Percentiles rank a stretch among this genome's conserved stretches.
phyloP scores from a whole-genome alignment of 202 grass and related monocot genomes.

The Panicum hallii region DNA sequence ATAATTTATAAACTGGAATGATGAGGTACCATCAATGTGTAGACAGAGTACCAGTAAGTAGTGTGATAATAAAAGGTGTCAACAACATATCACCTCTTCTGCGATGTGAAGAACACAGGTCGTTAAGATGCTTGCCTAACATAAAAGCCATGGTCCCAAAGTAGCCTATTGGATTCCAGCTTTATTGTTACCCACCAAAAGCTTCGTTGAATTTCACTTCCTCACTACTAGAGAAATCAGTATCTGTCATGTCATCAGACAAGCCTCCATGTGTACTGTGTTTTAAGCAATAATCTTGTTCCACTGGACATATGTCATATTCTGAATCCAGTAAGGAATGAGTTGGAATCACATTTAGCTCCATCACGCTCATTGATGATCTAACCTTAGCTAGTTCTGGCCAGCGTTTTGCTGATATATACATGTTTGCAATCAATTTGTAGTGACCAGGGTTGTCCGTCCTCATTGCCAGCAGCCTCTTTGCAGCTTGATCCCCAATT shows the following conservation, averaged over 20 bases:
- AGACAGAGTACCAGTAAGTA: conserved; percentile 8
- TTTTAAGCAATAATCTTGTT: conserved; percentile 38
- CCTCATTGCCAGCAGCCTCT: conserved; percentile 62
- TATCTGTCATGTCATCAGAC: conserved; percentile 42
- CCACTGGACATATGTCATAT: conserved; percentile 28
- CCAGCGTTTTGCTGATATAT: conserved; percentile 65
- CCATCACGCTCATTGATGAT: conserved; percentile 58
- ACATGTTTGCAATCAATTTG: conserved; percentile 58
- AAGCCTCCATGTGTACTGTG: not conserved
- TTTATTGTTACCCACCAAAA: conserved; percentile 43
- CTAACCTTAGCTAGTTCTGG: conserved; percentile 61
- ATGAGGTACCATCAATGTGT: not conserved
- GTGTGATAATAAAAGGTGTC: not conserved
- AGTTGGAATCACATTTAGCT: conserved; percentile 57
- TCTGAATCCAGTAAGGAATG: conserved; percentile 52
- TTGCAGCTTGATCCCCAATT: conserved; percentile 55
- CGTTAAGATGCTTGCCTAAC: conserved; percentile 16
- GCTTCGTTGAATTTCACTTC: conserved; percentile 50
- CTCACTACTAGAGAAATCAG: conserved; percentile 45
- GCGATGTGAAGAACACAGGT: not conserved
- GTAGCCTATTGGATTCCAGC: not conserved
- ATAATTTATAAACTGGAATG: not conserved
- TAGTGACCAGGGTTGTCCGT: conserved; percentile 56
- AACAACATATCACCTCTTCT: conserved; percentile 18
- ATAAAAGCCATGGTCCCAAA: not conserved